A percentile compares a stretch with the other conserved stretches of the same genome.
phyloP scores from a whole-genome alignment of 768 basidiomycete genomes.

The Panellus pusillus region DNA sequence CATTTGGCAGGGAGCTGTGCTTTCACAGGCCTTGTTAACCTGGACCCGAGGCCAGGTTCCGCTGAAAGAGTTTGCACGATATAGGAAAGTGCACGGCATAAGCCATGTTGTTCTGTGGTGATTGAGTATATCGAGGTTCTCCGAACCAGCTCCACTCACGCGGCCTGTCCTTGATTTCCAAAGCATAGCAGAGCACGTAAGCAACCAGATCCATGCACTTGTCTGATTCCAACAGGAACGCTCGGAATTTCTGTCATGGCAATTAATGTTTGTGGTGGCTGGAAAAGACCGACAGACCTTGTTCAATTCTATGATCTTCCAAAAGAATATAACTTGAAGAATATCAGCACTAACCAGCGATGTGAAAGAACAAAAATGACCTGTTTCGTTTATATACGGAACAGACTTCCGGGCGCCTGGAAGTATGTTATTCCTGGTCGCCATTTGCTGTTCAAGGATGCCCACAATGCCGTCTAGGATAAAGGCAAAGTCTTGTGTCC shows the following conservation, averaged over 20 bases:
- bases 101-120: conserved; percentile 80
- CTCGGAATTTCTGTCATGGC: conserved; percentile 75
- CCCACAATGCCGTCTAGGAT: conserved; percentile 70
- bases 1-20: conserved; percentile 75
- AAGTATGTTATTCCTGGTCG: conserved; percentile 68
- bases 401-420: conserved; percentile 85
- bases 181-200: conserved; percentile 75
- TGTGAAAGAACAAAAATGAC: conserved; percentile 45
- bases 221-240: conserved; percentile 79
- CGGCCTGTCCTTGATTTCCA: conserved; percentile 93
- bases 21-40: conserved; percentile 64
- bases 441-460: conserved; percentile 75
- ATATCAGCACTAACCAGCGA: conserved; percentile 1
- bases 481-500: conserved; percentile 86
- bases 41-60: conserved; percentile 73
- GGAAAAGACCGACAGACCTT: conserved; percentile 52
- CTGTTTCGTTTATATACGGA: conserved; percentile 79
- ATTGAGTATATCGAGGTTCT: background rate
- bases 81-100: conserved; percentile 87
- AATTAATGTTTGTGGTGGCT: background rate
- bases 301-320: conserved; percentile 92
- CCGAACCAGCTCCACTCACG: conserved; percentile 47
- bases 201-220: conserved; percentile 75
- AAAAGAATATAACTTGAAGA: conserved; percentile 68
- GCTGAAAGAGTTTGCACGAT: conserved; percentile 90